Evolutionary conservation across 768 basidiomycete genomes (phyloP).

Genomic region (Mycena rosella): DNA sequence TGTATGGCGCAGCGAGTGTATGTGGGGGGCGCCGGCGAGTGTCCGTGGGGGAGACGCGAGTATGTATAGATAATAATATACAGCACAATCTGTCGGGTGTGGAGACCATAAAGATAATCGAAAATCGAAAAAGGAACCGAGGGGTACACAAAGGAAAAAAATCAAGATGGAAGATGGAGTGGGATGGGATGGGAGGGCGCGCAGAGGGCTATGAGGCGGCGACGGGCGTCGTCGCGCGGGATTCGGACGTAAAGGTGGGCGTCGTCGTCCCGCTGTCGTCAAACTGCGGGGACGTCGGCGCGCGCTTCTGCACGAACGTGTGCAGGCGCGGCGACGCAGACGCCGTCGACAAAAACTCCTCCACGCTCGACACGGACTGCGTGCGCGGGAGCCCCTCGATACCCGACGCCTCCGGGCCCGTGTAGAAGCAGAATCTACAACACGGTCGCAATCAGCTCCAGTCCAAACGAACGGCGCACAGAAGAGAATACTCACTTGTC

Average conservation of each 20-base stretch:
- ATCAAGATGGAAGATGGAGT: too few relatives aligned
- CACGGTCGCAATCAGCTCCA: constrained; percentile 3
- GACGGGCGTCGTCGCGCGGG: constrained; percentile 25
- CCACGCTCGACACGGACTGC: constrained; percentile 68
- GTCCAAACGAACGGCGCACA: constrained; percentile 19
- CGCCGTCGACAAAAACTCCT: constrained; percentile 58
- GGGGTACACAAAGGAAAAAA: too few relatives aligned
- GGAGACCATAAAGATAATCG: constrained; percentile 32
- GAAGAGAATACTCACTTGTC: constrained; percentile 63
- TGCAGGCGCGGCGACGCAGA: constrained; percentile 47
- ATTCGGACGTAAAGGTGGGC: background rate
- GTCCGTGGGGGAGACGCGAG: too few relatives aligned
- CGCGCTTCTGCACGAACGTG: constrained; percentile 31
- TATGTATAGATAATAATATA: background rate
- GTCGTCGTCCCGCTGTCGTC: constrained; percentile 36
- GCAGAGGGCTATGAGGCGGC: constrained; percentile 20
- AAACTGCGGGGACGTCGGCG: constrained; percentile 17
- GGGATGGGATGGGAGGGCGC: background rate
- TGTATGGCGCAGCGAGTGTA: too few relatives aligned
- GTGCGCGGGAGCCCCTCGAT: constrained; percentile 46
- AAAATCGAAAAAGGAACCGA: background rate
- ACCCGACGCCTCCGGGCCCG: constrained; percentile 60
- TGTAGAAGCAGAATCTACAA: constrained; percentile 90
- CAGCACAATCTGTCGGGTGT: constrained; percentile 27
- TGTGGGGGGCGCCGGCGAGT: too few relatives aligned